Evolutionary conservation across 2,329 filamentous ascomycete genomes (phyloP).

Genomic region (Arthrobotrys entomopaga): DNA sequence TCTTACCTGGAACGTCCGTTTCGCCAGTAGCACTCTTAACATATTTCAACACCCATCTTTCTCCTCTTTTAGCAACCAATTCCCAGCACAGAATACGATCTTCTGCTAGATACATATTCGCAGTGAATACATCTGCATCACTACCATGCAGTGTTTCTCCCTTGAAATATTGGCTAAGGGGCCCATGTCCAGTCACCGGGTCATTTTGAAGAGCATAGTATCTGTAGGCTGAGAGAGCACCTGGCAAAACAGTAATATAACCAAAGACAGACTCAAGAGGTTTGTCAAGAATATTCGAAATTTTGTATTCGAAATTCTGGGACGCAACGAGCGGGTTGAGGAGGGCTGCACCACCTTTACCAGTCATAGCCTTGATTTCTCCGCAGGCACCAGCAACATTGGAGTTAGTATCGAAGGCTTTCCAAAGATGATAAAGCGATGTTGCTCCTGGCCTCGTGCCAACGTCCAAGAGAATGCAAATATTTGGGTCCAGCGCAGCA

Average conservation of each 20-base stretch:
- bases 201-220: conserved; percentile 98
- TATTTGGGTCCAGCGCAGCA: conserved; percentile 88
- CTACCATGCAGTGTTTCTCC: conserved; percentile 96
- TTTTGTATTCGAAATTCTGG: conserved; percentile 99
- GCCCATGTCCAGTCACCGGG: conserved; percentile 85
- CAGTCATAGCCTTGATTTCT: conserved; percentile 97
- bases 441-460: conserved; percentile 89
- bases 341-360: conserved; percentile 80
- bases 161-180: conserved; percentile 98
- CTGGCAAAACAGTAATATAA: conserved; percentile 97
- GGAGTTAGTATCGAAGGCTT: conserved; percentile 96
- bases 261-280: conserved; percentile 96
- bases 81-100: conserved; percentile 94
- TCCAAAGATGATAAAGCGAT: conserved; percentile 98
- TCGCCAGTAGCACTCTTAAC: conserved; percentile 96
- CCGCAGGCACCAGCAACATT: conserved; percentile 96
- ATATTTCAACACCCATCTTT: conserved; percentile 97
- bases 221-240: conserved; percentile 92
- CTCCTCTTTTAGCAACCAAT: conserved; percentile 90
- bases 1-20: conserved; percentile 93
- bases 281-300: conserved; percentile 99
- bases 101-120: conserved; percentile 93
- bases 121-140: conserved; percentile 95
- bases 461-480: conserved; percentile 96
- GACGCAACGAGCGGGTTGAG: conserved; percentile 94